A percentile compares a stretch with the other conserved stretches of the same genome.
Conservation (phyloP, 768 basidiomycete species). For the Tremella yokohamensis region DNA sequence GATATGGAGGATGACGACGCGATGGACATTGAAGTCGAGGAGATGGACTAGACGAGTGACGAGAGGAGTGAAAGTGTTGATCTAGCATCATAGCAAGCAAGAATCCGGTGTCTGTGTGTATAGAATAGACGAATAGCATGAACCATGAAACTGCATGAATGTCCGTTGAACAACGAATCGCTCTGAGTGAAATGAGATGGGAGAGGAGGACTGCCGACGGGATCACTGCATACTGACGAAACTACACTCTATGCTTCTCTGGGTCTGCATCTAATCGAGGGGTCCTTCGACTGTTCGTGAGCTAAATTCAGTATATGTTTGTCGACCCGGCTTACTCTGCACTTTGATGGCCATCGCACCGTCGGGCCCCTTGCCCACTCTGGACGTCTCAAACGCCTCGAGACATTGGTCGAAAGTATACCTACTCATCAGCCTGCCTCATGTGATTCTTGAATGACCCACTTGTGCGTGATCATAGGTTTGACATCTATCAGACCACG, state of each 20-base stretch:
- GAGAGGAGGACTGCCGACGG: too few species aligned
- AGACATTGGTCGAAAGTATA: slow-evolving; percentile 70
- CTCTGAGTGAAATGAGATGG: too few species aligned
- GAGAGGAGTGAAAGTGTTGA: neutral
- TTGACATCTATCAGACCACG: slow-evolving; percentile 80
- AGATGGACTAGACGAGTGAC: slow-evolving; percentile 57
- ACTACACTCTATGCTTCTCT: too few species aligned
- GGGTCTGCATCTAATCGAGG: too few species aligned
- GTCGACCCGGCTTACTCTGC: neutral
- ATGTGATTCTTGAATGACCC: neutral
- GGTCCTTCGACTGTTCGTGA: too few species aligned
- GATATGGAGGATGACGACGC: slow-evolving; percentile 54
- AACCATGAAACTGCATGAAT: too few species aligned
- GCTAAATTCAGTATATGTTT: too few species aligned
- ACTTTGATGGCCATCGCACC: slow-evolving; percentile 56
- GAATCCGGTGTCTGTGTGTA: too few species aligned
- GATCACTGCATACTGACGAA: too few species aligned
- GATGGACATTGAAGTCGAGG: slow-evolving; percentile 64
- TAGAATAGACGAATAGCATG: too few species aligned
- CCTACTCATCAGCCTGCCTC: slow-evolving; percentile 52
- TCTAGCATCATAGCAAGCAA: too few species aligned
- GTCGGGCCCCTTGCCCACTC: slow-evolving; percentile 71
- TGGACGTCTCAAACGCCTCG: slow-evolving; percentile 75
- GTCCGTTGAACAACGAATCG: too few species aligned
- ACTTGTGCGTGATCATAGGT: slow-evolving; percentile 75